Percentiles rank a stretch among this genome's conserved stretches.
These are phyloP conservation scores for Plenodomus tracheiphilus DNA, from an alignment of 2,329 filamentous ascomycete genomes.

Conservation along the genomic window DNA sequence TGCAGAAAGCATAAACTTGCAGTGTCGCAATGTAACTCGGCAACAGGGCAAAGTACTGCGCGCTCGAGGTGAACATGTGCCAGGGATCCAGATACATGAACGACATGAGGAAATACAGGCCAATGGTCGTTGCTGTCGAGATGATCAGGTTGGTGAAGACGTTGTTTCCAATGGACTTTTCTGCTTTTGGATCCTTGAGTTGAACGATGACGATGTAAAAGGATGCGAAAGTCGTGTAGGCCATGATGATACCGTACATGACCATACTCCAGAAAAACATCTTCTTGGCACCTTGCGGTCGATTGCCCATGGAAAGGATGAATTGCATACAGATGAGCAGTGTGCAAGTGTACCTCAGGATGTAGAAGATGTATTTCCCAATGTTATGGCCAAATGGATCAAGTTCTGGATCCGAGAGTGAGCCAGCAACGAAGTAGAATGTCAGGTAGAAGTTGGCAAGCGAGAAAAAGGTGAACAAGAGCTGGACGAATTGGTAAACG, in stretches of 20 bases:
- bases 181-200: constrained; percentile 58
- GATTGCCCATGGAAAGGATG: constrained; percentile 93
- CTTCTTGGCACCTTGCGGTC: constrained; percentile 90
- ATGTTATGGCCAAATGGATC: constrained; percentile 93
- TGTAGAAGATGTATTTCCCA: constrained; percentile 80
- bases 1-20: constrained; percentile 98
- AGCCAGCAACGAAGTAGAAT: constrained; percentile 97
- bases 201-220: constrained; percentile 89
- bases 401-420: constrained; percentile 73
- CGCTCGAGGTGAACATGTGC: constrained; percentile 95
- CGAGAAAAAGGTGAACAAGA: constrained; percentile 96
- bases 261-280: constrained; percentile 88
- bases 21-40: constrained; percentile 95
- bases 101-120: constrained; percentile 94
- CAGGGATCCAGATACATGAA: constrained; percentile 97
- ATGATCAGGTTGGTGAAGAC: constrained; percentile 95
- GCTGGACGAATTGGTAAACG: constrained; percentile 88
- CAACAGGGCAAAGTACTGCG: constrained; percentile 89
- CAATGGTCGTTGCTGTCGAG: constrained; percentile 83
- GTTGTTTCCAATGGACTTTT: constrained; percentile 73
- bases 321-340: constrained; percentile 93
- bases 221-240: constrained; percentile 87
- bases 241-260: constrained; percentile 92
- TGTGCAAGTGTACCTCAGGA: constrained; percentile 82
- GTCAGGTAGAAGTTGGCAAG: constrained; percentile 98